These are phyloP conservation scores for Hawksworthiomyces lignivorus DNA, from an alignment of 2,329 filamentous ascomycete species.

Conservation along the genomic window DNA sequence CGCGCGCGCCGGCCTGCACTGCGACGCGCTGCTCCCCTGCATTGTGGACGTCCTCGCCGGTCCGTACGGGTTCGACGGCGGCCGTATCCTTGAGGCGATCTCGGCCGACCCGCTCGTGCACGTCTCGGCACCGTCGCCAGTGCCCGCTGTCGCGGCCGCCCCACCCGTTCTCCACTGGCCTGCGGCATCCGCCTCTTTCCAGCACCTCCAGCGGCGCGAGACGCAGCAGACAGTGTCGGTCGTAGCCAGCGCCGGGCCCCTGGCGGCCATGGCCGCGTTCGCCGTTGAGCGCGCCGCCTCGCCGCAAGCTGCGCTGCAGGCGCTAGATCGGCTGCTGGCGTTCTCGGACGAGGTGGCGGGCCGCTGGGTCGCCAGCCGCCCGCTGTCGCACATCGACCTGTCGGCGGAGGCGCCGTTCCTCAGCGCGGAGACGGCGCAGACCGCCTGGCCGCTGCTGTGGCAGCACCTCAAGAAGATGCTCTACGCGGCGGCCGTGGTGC, in stretches of 20 bases:
- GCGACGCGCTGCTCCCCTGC: constrained; percentile 62
- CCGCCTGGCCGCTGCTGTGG: constrained; percentile 66
- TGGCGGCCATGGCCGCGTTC: constrained; percentile 58
- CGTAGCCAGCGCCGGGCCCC: constrained; percentile 57
- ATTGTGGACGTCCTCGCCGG: constrained; percentile 61
- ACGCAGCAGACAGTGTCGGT: constrained; percentile 30
- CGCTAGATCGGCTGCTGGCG: constrained; percentile 53
- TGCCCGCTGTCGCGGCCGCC: too few species aligned
- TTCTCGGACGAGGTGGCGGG: constrained; percentile 61
- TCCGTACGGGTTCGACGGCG: constrained; percentile 65
- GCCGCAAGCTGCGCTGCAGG: constrained; percentile 16
- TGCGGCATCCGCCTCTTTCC: constrained; percentile 50
- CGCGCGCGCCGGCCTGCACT: constrained; percentile 53
- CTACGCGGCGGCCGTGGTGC: constrained; percentile 65
- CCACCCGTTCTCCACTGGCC: constrained; percentile 55
- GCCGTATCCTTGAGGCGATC: constrained; percentile 65
- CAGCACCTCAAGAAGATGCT: constrained; percentile 66
- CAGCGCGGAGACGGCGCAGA: constrained; percentile 55
- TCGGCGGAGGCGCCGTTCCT: constrained; percentile 54
- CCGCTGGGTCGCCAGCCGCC: constrained; percentile 63
- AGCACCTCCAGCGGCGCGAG: constrained; percentile 49
- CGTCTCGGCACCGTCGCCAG: too few species aligned
- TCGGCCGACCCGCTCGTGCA: constrained; percentile 43
- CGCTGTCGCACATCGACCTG: constrained; percentile 64
- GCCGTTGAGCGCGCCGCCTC: constrained; percentile 45